Percentiles rank a stretch among this genome's conserved stretches.
phyloP scores from a whole-genome alignment of 495 filamentous ascomycete species.

The Clavariopsis aquatica region DNA sequence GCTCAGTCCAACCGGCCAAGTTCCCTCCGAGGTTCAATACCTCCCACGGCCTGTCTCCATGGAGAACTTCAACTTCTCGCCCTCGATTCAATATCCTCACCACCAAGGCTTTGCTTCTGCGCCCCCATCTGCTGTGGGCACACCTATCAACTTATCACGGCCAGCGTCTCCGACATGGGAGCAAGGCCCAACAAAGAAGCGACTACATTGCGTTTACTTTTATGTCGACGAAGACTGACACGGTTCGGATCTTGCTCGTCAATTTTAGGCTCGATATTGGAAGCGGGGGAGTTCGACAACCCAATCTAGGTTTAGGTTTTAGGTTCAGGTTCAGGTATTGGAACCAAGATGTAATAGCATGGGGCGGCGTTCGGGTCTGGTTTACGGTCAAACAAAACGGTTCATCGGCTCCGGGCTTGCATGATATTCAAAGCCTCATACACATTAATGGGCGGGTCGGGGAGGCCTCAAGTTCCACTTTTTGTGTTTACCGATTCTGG shows the following conservation, averaged over 20 bases:
- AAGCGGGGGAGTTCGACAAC: background rate
- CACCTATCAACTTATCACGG: slow-evolving; percentile 23
- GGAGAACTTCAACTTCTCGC: slow-evolving; percentile 26
- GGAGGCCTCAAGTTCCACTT: background rate
- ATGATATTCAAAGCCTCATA: background rate
- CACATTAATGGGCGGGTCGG: background rate
- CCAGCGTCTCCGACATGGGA: slow-evolving; percentile 30
- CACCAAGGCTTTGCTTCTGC: slow-evolving; percentile 19
- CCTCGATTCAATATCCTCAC: slow-evolving; percentile 5
- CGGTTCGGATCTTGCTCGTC: background rate
- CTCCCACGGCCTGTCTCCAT: slow-evolving; percentile 19
- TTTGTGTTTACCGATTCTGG: background rate
- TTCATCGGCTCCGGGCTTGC: background rate
- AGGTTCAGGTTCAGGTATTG: background rate
- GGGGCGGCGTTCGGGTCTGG: slow-evolving; percentile 2
- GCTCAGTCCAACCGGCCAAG: slow-evolving; percentile 11
- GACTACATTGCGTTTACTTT: slow-evolving; percentile 11
- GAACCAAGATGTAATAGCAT: background rate
- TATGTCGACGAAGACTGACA: slow-evolving; percentile 11
- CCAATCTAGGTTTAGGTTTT: background rate
- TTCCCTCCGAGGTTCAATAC: background rate
- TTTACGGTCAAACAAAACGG: background rate
- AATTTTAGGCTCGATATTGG: background rate
- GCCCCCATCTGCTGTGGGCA: slow-evolving; percentile 20
- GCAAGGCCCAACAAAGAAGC: slow-evolving; percentile 25